Base-by-base conservation (phyloP, 768 basidiomycete species). In the Stropharia rugosoannulata region DNA sequence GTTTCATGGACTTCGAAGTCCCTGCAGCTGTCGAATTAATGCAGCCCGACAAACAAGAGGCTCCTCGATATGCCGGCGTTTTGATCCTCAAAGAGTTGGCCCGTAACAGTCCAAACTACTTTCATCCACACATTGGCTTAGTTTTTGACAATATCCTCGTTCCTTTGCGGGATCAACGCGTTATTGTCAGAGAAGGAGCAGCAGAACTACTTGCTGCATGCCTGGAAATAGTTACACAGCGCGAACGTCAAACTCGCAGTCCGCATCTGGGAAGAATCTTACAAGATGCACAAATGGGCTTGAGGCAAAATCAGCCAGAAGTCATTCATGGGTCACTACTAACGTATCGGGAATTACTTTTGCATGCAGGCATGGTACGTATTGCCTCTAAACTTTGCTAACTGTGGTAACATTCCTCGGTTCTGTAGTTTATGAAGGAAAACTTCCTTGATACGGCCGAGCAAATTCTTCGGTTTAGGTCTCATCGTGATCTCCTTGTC, bases 41-140 rank as follows among this genome's bases (percentile, higher is more conserved):
- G 55, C 87, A 89, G 56, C 82, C 85, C 49, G 90, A 90, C 70
- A 86, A 86, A 59, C 81, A 83, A 57, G 96, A 98, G 67, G 81
- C 88, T 25, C 87, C 89, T 2, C 82, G 96, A 53, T 96, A 97
- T 71, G 93, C 93, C 0, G 95, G 95, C 0, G 95, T 98, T 2
- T 82, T 98, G 51, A 91, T 98, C 47, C 72, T 98, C 38, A 95
- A 95, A 72, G 95, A 97, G 70, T 80, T 99, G 40, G 95, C 97
- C 2, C 81, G 85, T 27, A 90, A 94, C 70, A 95, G 90, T 59
- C 89, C 93, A 0, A 84, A 79, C 6, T 87, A 94, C 64, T 96
- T 98, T 71, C 86, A 93, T 63, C 82, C 90, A 1, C 89, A 93
- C 70, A 94, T 98, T 18, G 81, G 82, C 51, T 80, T 90, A 38